Evolutionary conservation across 1,139 yeast species (phyloP).

Genomic region (Saccharomyces hybrid): DNA sequence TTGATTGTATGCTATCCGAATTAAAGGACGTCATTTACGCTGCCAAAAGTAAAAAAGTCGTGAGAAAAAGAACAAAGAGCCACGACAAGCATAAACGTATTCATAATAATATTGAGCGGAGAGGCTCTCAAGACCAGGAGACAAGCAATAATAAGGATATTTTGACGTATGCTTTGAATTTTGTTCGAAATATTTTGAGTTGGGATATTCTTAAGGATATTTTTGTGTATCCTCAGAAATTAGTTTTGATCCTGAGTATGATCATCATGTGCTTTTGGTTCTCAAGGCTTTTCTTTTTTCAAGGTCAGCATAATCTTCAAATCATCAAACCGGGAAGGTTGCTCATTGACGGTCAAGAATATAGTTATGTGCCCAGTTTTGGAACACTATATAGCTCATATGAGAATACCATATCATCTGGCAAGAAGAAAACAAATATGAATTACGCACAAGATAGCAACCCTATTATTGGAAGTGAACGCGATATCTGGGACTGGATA

Average conservation of each 20-base stretch:
- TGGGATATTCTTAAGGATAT: not conserved
- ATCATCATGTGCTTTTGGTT: not conserved
- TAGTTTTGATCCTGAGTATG: not conserved
- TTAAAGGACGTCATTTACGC: constrained; percentile 42
- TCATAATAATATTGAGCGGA: not conserved
- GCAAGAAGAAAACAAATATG: constrained; percentile 17
- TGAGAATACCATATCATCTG: constrained; percentile 29
- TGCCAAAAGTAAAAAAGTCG: constrained; percentile 26
- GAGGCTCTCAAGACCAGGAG: not conserved
- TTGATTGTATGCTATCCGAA: constrained; percentile 50
- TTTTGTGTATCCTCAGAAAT: not conserved
- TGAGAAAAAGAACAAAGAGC: not conserved
- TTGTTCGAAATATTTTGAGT: not conserved
- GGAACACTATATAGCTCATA: constrained; percentile 38
- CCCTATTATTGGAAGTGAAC: constrained; percentile 42
- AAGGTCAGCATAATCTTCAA: not conserved
- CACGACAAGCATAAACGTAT: not conserved
- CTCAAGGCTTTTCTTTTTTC: not conserved
- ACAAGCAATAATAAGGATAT: not conserved
- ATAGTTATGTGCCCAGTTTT: constrained; percentile 41
- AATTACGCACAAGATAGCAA: constrained; percentile 7
- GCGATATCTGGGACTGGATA: constrained; percentile 77
- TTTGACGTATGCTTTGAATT: not conserved
- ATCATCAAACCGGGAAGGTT: constrained; percentile 21
- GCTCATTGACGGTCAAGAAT: constrained; percentile 39